A percentile compares a stretch with the other conserved stretches of the same genome.
phyloP scores from a whole-genome alignment of 495 filamentous ascomycete species.

The Penicillium malachiteum region DNA sequence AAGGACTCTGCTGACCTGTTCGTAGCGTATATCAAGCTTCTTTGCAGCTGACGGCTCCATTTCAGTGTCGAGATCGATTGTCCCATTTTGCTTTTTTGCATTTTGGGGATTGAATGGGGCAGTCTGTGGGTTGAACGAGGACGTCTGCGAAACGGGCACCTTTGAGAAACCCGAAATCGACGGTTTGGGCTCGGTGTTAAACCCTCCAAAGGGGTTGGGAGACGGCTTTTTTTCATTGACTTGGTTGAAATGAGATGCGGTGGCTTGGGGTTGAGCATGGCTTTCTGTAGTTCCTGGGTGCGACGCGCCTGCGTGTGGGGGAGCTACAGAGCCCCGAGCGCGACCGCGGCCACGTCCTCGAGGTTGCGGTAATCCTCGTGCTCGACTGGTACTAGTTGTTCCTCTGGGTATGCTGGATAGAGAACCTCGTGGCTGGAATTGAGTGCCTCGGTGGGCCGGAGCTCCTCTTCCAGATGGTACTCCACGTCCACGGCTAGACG shows the following conservation, averaged over 20 bases:
- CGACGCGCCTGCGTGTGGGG: constrained; percentile 11
- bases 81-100: neutral
- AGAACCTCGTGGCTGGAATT: constrained; percentile 22
- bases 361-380: constrained; percentile 20
- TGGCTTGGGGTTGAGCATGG: constrained; percentile 1
- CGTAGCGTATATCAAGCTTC: constrained; percentile 39
- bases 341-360: constrained; percentile 9
- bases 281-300: constrained; percentile 1
- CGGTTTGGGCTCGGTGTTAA: constrained; percentile 16
- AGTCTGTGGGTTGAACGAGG: neutral
- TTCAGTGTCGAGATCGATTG: too few relatives aligned
- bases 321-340: constrained; percentile 16
- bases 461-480: constrained; percentile 27
- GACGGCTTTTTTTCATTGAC: constrained; percentile 22
- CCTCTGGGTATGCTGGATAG: constrained; percentile 14
- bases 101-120: neutral
- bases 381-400: constrained; percentile 21
- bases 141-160: constrained; percentile 12
- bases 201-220: constrained; percentile 18
- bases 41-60: neutral
- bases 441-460: constrained; percentile 13
- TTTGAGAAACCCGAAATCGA: constrained; percentile 20
- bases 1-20: constrained; percentile 33
- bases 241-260: constrained; percentile 34
- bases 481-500: constrained; percentile 33